Evolutionary conservation across 2,329 filamentous ascomycete species (phyloP).

Genomic region (Epichloe uncinata): DNA sequence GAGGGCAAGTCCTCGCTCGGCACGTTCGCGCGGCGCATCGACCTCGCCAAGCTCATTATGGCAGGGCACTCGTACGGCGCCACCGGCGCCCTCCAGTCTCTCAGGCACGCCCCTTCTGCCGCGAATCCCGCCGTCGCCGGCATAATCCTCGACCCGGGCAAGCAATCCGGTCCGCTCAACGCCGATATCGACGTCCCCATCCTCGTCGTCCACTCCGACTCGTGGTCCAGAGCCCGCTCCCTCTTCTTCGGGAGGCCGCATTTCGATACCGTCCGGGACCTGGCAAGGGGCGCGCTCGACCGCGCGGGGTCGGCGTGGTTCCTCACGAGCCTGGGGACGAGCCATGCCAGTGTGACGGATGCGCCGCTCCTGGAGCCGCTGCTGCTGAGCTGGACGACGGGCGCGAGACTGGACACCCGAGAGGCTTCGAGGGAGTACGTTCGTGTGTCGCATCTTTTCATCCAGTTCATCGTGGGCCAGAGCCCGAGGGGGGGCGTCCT

Average conservation of each 20-base stretch:
- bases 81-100: slow-evolving; percentile 46
- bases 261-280: slow-evolving; percentile 46
- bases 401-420: slow-evolving; percentile 41
- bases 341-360: slow-evolving; percentile 53
- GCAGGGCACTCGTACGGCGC: slow-evolving; percentile 54
- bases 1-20: slow-evolving; percentile 33
- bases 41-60: slow-evolving; percentile 39
- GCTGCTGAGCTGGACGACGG: slow-evolving; percentile 47
- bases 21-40: slow-evolving; percentile 40
- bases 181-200: slow-evolving; percentile 42
- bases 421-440: slow-evolving; percentile 49
- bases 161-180: slow-evolving; percentile 49
- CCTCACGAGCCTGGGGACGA: slow-evolving; percentile 38
- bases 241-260: slow-evolving; percentile 51
- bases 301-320: slow-evolving; percentile 37
- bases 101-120: slow-evolving; percentile 29
- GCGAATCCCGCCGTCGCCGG: slow-evolving; percentile 34
- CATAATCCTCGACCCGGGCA: slow-evolving; percentile 53
- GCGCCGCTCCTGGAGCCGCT: slow-evolving; percentile 50
- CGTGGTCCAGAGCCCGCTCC: slow-evolving; percentile 45
- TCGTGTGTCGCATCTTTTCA: slow-evolving; percentile 41
- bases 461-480: slow-evolving; percentile 31
- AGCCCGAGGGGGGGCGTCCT: slow-evolving; percentile 35
- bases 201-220: slow-evolving; percentile 49
- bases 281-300: slow-evolving; percentile 34